Percentiles rank a stretch among this genome's conserved stretches.
Evolutionary conservation across 768 basidiomycete genomes (phyloP).

Genomic region (Kwoniella sp.): DNA sequence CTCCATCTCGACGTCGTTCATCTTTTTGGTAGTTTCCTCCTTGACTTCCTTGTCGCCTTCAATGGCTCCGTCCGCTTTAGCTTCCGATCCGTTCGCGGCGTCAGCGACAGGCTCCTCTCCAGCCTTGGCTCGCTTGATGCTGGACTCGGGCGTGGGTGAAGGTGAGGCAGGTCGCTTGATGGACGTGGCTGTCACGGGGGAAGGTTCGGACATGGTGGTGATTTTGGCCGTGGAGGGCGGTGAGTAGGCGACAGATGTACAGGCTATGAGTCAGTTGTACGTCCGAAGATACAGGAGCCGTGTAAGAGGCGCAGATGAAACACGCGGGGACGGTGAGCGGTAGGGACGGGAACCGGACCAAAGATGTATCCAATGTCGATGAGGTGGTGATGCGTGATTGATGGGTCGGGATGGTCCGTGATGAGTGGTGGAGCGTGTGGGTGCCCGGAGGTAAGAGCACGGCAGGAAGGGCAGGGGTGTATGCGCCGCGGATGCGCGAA

Average conservation of each 20-base stretch:
- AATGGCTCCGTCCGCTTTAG: conserved; percentile 15
- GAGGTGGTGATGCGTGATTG: background rate
- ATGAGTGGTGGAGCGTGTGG: too few relatives aligned
- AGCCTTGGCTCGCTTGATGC: conserved; percentile 16
- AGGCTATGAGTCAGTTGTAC: too few relatives aligned
- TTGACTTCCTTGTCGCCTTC: conserved; percentile 8
- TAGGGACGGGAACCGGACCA: too few relatives aligned
- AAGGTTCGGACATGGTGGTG: conserved; percentile 7
- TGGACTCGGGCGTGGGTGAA: conserved; percentile 6
- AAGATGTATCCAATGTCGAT: too few relatives aligned
- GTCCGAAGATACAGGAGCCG: too few relatives aligned
- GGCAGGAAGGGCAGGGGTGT: too few relatives aligned
- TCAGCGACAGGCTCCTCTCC: conserved; percentile 9
- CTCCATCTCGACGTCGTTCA: conserved; percentile 34
- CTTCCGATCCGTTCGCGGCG: background rate
- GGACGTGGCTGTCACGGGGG: conserved; percentile 2
- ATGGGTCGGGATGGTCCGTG: background rate
- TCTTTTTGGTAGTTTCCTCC: conserved; percentile 23
- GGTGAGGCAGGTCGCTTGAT: conserved; percentile 11
- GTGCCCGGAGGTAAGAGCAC: too few relatives aligned
- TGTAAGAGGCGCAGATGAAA: too few relatives aligned
- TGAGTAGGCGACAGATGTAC: too few relatives aligned
- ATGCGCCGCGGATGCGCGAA: too few relatives aligned
- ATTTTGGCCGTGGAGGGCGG: too few relatives aligned
- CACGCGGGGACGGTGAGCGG: too few relatives aligned